Evolutionary conservation across 2,329 filamentous ascomycete genomes (phyloP), one percentile per base, ranked within the genome.

Genomic region (Chaetothyriales sp.): DNA sequence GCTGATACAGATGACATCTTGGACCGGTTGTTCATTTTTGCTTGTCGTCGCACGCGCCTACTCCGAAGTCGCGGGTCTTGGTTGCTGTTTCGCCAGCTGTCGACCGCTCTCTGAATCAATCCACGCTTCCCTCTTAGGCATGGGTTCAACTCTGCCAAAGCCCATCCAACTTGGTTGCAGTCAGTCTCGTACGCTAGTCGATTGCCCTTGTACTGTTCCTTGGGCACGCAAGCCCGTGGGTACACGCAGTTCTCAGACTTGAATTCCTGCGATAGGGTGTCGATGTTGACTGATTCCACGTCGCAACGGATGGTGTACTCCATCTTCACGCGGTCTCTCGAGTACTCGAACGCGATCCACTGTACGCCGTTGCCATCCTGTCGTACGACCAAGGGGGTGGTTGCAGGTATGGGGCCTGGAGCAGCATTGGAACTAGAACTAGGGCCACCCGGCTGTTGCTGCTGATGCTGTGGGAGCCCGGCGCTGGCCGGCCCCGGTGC

Each of bases 141-240:
- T 6, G 89, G 83, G 67, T 98, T 98, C 50, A 98, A 73, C 65
- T 97, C 85, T 2, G 92, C 92, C 60, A 98, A 72, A 10, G 90
- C 90, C 92, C 92, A 98, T n/a, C 92, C 92, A n/a, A 98, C 92
- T 0, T 89, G 88, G 71, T 98, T 98, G 77, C 92, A 98, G 71
- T 98, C 92, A 15, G 88, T 95, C 73, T 98, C 92, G 69, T 98
- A 98, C 61, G 92, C 86, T 60, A 95, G 73, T 15, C 92, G 84
- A 67, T 98, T 98, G 55, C 92, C 92, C 54, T 89, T 85, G 74
- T 98, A 98, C 66, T 94, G 85, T 54, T 97, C 90, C 70, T 97
- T 97, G 60, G 82, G 80, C 68, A 89, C 94, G 74, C 89, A 95
- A 3, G 92, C 92, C 54, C 92, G 81, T 2, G 92, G 92, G 65